Evolutionary conservation across 1,284 basidiomycete genomes (phyloP), one percentile per base, ranked within the genome.

Genomic region (Sporisorium reilianum): DNA sequence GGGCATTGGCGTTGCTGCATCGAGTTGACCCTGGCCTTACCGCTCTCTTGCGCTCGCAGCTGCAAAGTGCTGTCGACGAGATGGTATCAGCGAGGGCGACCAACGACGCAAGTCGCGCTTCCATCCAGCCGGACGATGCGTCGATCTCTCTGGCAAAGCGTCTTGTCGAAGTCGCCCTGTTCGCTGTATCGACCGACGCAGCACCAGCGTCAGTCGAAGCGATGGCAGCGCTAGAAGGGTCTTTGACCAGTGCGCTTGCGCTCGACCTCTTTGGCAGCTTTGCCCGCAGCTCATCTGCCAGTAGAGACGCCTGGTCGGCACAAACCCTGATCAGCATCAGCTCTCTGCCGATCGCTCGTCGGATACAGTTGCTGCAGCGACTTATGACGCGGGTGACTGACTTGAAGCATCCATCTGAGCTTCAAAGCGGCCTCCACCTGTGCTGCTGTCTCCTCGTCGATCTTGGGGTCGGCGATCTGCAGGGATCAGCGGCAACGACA

Each of bases 1-100:
- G 55, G n/a, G 55, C 59, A 10, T 38, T 64, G 22, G 34, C 38
- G n/a, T 16, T 75, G 42, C 61, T 75, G 12, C 52, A 71, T 11
- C 26, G 28, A 16, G 59, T 71, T 26, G 73, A 75, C 10, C 9
- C 41, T 2, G 41, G 40, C 11, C 49, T 75, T 0, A 50, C 57
- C 11, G 26, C 10, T 2, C 60, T 75, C 11, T 44, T 69, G 20
- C 66, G 60, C 16, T 42, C 42, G 14, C 66, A 69, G 49, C 60
- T 69, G 5, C 66, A 63, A 26, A 20, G 45, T n/a, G 48, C 51
- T 41, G 51, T 68, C 12, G 55, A 68, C 10, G 26, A 56, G 1
- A 55, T 22, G 10, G 23, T 57, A 0, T 11, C 9, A 5, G 20
- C 14, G 2, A 41, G 9, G 0, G 9, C 25, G n/a, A n/a, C n/a